Percentiles rank a stretch among this genome's conserved stretches.
Evolutionary conservation across 768 basidiomycete genomes (phyloP).

Genomic region (Brasilioporus rufonigricans): DNA sequence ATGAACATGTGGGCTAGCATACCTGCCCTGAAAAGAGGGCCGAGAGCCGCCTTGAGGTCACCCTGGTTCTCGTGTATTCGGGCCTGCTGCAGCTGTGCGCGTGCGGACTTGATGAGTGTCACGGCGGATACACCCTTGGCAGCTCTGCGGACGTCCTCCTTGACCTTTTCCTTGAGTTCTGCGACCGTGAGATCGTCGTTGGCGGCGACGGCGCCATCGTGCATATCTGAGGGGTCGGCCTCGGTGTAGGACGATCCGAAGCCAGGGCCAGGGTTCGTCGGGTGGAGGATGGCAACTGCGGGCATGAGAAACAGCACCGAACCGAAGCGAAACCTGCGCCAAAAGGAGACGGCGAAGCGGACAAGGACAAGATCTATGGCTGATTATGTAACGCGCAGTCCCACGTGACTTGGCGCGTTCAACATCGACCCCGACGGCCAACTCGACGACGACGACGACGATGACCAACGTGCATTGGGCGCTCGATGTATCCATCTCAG

Average conservation of each 20-base stretch:
- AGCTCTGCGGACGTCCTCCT: slow-evolving; percentile 45
- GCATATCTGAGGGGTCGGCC: slow-evolving; percentile 33
- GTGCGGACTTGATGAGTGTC: slow-evolving; percentile 61
- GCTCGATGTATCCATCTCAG: slow-evolving; percentile 41
- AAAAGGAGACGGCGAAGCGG: slow-evolving; percentile 13
- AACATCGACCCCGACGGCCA: slow-evolving; percentile 15
- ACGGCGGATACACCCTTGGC: slow-evolving; percentile 59
- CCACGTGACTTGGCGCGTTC: slow-evolving; percentile 26
- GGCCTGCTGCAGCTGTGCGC: slow-evolving; percentile 52
- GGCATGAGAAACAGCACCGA: slow-evolving; percentile 36
- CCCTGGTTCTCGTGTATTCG: slow-evolving; percentile 52
- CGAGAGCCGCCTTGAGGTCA: slow-evolving; percentile 60
- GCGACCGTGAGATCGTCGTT: slow-evolving; percentile 37
- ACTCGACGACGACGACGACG: slow-evolving; percentile 15
- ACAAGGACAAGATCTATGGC: slow-evolving; percentile 15
- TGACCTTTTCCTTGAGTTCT: slow-evolving; percentile 49
- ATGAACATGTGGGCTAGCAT: slow-evolving; percentile 56
- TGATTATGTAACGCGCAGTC: slow-evolving; percentile 32
- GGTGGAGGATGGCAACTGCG: slow-evolving; percentile 39
- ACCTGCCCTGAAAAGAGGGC: slow-evolving; percentile 59
- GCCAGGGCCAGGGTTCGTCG: slow-evolving; percentile 32
- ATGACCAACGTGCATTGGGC: slow-evolving; percentile 49
- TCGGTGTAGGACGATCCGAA: slow-evolving; percentile 32
- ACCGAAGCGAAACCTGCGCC: neutral
- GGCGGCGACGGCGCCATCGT: slow-evolving; percentile 33